Conservation (phyloP, 495 filamentous ascomycete genomes). For the Daldinia grandis region DNA sequence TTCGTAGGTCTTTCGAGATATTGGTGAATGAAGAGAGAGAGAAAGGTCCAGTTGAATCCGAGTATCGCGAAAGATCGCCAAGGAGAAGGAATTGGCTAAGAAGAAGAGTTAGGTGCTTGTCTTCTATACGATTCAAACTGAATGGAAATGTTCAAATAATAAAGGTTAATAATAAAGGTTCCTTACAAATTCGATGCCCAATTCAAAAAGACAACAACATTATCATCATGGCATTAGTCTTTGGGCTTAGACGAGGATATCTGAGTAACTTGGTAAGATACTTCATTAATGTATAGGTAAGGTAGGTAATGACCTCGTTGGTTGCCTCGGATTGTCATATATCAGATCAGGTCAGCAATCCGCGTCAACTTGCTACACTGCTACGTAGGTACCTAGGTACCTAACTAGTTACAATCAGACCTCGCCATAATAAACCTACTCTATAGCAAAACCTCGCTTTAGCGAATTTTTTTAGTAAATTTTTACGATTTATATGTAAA, state of each 20-base stretch:
- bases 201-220: slow-evolving; percentile 8
- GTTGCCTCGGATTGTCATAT: slow-evolving; percentile 14
- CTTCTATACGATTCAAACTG: neutral
- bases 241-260: neutral
- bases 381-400: neutral
- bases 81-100: slow-evolving; percentile 22
- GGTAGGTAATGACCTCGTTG: neutral
- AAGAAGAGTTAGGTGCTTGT: neutral
- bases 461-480: no score
- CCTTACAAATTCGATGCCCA: neutral
- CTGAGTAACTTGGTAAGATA: neutral
- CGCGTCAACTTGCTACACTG: neutral
- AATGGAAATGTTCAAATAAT: neutral
- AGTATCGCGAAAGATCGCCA: slow-evolving; percentile 9
- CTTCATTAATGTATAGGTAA: slow-evolving; percentile 8
- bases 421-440: no score
- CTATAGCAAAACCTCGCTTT: neutral
- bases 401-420: no score
- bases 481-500: slow-evolving; percentile 1
- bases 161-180: neutral
- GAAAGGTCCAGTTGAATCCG: neutral
- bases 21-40: neutral
- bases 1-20: neutral
- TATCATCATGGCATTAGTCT: neutral
- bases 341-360: slow-evolving; percentile 16